Evolutionary conservation across 495 filamentous ascomycete genomes (phyloP), one percentile per base, ranked within the genome.

Genomic region (Tuber brumale): DNA sequence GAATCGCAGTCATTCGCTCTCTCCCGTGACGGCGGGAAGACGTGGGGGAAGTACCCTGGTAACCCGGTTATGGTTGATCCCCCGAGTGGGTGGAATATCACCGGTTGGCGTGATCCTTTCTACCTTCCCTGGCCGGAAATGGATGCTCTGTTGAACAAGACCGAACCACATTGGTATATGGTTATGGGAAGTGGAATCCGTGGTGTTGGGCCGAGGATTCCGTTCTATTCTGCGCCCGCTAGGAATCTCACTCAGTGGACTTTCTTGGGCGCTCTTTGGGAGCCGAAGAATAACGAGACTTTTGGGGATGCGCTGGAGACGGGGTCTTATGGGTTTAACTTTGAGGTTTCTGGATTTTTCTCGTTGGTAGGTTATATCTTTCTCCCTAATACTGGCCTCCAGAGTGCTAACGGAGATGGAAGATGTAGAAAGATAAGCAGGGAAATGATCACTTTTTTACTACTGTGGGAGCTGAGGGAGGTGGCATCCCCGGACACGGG

Each of bases 101-200:
- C 88, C 1, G 88, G 86, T 7, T 90, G 86, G 85, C 81, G 89
- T 39, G 89, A 90, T 76, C 88, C 89, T 0, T 88, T 85, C 76
- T 77, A 89, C 48, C 82, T 83, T 45, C 79, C 81, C 1, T 89
- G 85, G 86, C 83, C 85, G 0, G 82, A 83, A 69, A 82, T 87
- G 78, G 85, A 86, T 45, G 74, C 72, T 42, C 70, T 85, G 10
- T 82, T 86, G 10, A 77, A 80, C 9, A 70, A 83, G 6, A 41
- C 72, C 72, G 79, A 84, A 61, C 83, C 82, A 2, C 80, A 85
- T 71, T 86, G 86, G 45, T 88, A 88, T 74, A 85, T 87, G 1
- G 85, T 90, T 9, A 83, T 89, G 43, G 87, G 88, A 1, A 86
- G 86, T 41, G 88, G 89, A 2, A 87, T 90, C 73, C 82, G 84